Evolutionary conservation across 2,329 filamentous ascomycete species (phyloP), one percentile per base, ranked within the genome.

Genomic region (Aspergillus cejpii): DNA sequence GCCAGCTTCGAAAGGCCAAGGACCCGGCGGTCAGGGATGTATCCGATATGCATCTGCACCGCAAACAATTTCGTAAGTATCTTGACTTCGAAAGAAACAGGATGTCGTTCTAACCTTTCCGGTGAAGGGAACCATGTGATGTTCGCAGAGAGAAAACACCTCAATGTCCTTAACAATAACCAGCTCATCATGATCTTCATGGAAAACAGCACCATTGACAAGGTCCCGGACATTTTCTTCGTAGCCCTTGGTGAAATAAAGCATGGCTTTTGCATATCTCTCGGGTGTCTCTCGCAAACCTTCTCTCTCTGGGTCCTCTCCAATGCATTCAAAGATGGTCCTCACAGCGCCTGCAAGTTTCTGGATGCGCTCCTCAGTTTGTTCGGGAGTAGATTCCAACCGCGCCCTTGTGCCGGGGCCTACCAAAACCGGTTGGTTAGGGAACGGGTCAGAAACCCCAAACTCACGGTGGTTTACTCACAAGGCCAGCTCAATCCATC

Each of bases 131-230:
- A 98, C 91, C 64, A 98, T 78, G 64, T 98, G 92, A 66, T 98
- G 92, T 72, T 98, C 92, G 74, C 92, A 98, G 34, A 97, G 74
- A 52, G 85, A 91, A 68, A 89, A 94, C 10, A 97, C 80, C 64
- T 96, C 90, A 60, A 98, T 97, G 61, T 97, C 90, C 71, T 94
- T 95, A 47, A 98, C 88, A 59, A 97, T 95, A 23, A 98, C 90
- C 72, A 98, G 79, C 69, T 98, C 92, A 61, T 95, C 92, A 63
- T 97, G 91, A 51, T 91, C 88, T 66, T 97, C 92, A 60, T 95
- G 85, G 70, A 98, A 98, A 43, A 97, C 86, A 14, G 92, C 92
- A 44, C 84, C 80, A 65, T 97, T 97, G 50, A 97, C 87, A 54
- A 97, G 85, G 63, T 94, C 87, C 50, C 82, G 77, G 43, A 96